Conservation (phyloP, 257 asterid species). For the Sherardia arvensis region DNA sequence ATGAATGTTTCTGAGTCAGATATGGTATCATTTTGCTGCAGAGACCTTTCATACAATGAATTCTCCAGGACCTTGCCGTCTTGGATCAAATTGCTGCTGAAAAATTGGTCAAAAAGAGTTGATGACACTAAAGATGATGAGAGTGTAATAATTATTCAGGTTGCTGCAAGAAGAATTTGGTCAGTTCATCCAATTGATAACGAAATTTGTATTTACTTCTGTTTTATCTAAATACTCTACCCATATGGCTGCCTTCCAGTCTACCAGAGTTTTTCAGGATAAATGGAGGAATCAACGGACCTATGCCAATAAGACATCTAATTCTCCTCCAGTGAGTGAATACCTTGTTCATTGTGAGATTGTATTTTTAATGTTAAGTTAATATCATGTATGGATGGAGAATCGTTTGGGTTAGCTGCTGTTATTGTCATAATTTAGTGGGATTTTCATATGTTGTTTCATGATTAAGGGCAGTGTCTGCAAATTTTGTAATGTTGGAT, state of each 20-base stretch:
- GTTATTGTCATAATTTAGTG: neutral
- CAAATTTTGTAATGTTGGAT: neutral
- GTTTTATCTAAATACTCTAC: no score
- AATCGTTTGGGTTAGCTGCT: neutral
- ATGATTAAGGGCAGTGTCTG: neutral
- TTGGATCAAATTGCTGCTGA: no score
- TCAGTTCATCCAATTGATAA: no score
- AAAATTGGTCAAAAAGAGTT: no score
- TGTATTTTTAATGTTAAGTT: neutral
- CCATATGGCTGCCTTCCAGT: conserved; percentile 46
- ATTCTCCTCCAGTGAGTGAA: conserved; percentile 34
- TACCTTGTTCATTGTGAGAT: neutral
- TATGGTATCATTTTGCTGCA: conserved; percentile 14
- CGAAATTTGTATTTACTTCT: no score
- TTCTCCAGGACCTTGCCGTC: conserved; percentile 72
- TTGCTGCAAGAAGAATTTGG: no score
- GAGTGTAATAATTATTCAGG: no score
- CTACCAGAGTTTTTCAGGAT: conserved; percentile 27
- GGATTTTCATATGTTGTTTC: neutral
- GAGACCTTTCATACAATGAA: conserved; percentile 69
- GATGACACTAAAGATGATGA: no score
- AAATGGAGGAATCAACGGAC: conserved; percentile 46
- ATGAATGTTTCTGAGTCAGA: neutral
- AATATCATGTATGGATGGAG: neutral
- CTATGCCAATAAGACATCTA: conserved; percentile 27